Evolutionary conservation across 805 yeast genomes (phyloP).

Genomic region (Pichia exigua): DNA sequence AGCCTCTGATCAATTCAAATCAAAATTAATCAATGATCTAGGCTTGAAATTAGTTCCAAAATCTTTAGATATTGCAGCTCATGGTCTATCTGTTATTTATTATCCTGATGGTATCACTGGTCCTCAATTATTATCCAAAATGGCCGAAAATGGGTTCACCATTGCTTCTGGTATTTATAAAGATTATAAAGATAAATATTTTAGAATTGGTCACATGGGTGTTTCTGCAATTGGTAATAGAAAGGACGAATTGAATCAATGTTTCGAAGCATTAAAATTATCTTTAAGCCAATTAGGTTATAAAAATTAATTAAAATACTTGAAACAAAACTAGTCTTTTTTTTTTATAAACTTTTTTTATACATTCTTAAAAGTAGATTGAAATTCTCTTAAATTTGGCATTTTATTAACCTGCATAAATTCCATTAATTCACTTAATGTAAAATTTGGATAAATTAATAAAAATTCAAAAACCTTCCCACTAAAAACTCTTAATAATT

Average conservation of each 20-base stretch:
- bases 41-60: slow-evolving; percentile 65
- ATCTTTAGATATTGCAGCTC: slow-evolving; percentile 59
- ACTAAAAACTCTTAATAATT: not conserved
- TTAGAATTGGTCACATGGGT: slow-evolving; percentile 97
- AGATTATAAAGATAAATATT: slow-evolving; percentile 71
- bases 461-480: slow-evolving; percentile 6
- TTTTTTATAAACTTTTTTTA: too few relatives aligned
- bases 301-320: not conserved
- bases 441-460: slow-evolving; percentile 7
- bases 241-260: slow-evolving; percentile 46
- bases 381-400: slow-evolving; percentile 1
- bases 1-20: slow-evolving; percentile 61
- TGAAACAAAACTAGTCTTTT: too few relatives aligned
- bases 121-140: slow-evolving; percentile 48
- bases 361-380: too few relatives aligned
- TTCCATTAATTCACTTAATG: slow-evolving; percentile 6
- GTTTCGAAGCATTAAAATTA: slow-evolving; percentile 38
- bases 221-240: slow-evolving; percentile 54
- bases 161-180: slow-evolving; percentile 89
- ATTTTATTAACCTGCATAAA: slow-evolving; percentile 4
- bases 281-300: slow-evolving; percentile 35
- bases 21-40: slow-evolving; percentile 36
- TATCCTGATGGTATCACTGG: slow-evolving; percentile 71
- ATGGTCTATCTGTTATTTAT: slow-evolving; percentile 81
- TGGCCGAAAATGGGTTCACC: slow-evolving; percentile 60